Conservation (phyloP, 2,329 filamentous ascomycete species). For the Aureobasidium sp. region DNA sequence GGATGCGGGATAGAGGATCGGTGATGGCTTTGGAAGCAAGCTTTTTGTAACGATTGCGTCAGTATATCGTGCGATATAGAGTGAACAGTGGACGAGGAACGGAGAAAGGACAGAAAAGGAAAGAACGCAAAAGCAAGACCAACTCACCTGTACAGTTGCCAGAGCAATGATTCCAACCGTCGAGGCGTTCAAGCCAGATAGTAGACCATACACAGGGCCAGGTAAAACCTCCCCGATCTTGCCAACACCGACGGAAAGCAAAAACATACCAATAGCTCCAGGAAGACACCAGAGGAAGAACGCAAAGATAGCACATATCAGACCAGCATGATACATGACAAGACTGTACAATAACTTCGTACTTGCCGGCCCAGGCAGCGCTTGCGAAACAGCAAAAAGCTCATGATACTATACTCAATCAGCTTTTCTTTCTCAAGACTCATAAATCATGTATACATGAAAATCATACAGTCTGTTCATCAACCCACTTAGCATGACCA, state of each 20-base stretch:
- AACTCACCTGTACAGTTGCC: constrained; percentile 46
- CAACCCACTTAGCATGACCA: constrained; percentile 45
- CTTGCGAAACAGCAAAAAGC: constrained; percentile 60
- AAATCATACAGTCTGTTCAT: constrained; percentile 52
- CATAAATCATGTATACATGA: background rate
- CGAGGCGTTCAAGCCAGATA: constrained; percentile 63
- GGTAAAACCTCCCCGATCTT: constrained; percentile 52
- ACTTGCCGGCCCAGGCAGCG: constrained; percentile 56
- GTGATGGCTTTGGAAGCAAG: constrained; percentile 60
- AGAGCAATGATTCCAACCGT: constrained; percentile 65
- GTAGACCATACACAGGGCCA: constrained; percentile 54
- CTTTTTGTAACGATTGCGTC: background rate
- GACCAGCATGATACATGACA: constrained; percentile 53
- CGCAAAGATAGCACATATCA: constrained; percentile 47
- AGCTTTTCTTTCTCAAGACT: background rate
- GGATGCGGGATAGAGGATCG: constrained; percentile 51
- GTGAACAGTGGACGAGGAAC: background rate
- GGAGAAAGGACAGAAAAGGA: too few relatives aligned
- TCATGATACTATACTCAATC: constrained; percentile 53
- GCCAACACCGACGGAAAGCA: constrained; percentile 55
- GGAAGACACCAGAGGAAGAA: constrained; percentile 63
- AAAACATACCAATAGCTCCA: constrained; percentile 62
- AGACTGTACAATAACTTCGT: constrained; percentile 67
- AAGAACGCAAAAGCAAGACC: too few relatives aligned
- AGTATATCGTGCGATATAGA: background rate